These are phyloP conservation scores for Yarrowia galli DNA, from an alignment of 1,139 yeast species.

Conservation along the genomic window DNA sequence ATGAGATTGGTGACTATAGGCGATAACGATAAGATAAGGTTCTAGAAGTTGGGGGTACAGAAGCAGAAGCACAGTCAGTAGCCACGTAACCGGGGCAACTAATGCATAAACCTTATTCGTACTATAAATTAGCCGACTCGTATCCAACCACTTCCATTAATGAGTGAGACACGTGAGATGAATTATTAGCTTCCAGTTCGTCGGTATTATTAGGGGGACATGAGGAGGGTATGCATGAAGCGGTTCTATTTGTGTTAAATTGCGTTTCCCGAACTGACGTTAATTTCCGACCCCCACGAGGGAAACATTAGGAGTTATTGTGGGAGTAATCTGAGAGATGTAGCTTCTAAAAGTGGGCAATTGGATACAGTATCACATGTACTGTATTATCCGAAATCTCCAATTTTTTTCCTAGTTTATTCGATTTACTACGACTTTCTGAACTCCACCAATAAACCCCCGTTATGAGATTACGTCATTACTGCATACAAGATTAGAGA, in stretches of 20 bases:
- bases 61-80: too few relatives aligned
- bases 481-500: neutral
- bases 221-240: neutral
- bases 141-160: neutral
- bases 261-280: neutral
- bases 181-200: neutral
- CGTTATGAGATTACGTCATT: neutral
- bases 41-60: neutral
- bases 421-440: neutral
- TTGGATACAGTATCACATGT: too few relatives aligned
- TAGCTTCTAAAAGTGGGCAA: too few relatives aligned
- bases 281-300: neutral
- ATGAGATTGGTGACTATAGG: neutral
- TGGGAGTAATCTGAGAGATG: too few relatives aligned
- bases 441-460: neutral
- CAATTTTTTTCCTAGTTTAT: neutral
- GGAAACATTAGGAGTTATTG: too few relatives aligned
- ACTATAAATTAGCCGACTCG: constrained; percentile 6
- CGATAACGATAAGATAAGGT: constrained; percentile 31
- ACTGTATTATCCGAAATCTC: too few relatives aligned
- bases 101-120: neutral
- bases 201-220: neutral
- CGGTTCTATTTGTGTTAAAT: neutral
- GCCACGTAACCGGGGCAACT: constrained; percentile 1
- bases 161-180: neutral